phyloP scores from a whole-genome alignment of 176 grass and related monocot species.

The Zoysia pacifica region DNA sequence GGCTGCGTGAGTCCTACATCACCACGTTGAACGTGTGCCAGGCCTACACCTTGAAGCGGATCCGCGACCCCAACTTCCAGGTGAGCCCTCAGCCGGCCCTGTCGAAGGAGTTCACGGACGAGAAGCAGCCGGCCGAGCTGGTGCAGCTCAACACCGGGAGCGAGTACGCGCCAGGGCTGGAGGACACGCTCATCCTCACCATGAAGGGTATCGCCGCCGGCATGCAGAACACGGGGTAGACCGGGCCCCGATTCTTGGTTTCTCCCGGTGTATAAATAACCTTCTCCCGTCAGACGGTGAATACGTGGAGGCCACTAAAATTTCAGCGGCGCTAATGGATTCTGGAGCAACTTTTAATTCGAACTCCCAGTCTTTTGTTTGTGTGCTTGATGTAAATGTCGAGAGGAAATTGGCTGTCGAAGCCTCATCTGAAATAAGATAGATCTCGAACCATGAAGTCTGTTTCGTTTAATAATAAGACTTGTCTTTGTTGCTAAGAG shows the following conservation, averaged over 20 bases:
- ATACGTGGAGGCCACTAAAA: constrained; percentile 27
- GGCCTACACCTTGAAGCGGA: constrained; percentile 87
- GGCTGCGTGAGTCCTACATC: constrained; percentile 79
- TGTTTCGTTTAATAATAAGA: constrained; percentile 3
- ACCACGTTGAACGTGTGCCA: constrained; percentile 89
- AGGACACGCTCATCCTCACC: constrained; percentile 87
- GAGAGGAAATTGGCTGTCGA: constrained; percentile 34
- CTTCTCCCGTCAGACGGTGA: constrained; percentile 19
- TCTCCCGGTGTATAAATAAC: constrained; percentile 31
- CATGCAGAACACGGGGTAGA: constrained; percentile 88
- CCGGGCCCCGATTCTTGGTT: not conserved
- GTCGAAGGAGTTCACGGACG: constrained; percentile 53
- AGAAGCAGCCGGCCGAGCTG: constrained; percentile 43
- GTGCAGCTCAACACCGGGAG: constrained; percentile 68
- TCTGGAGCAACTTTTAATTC: constrained; percentile 17
- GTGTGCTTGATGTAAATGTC: constrained; percentile 45
- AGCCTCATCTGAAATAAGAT: constrained; percentile 45
- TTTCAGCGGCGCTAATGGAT: constrained; percentile 31
- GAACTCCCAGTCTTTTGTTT: constrained; percentile 15
- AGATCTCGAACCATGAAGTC: constrained; percentile 18
- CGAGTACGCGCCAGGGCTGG: constrained; percentile 79
- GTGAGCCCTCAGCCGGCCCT: constrained; percentile 55
- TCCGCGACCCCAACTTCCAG: constrained; percentile 68
- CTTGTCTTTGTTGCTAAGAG: not conserved
- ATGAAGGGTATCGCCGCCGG: constrained; percentile 94